phyloP scores from a whole-genome alignment of 2,329 filamentous ascomycete species.

The Dothideomycetes sp. region DNA sequence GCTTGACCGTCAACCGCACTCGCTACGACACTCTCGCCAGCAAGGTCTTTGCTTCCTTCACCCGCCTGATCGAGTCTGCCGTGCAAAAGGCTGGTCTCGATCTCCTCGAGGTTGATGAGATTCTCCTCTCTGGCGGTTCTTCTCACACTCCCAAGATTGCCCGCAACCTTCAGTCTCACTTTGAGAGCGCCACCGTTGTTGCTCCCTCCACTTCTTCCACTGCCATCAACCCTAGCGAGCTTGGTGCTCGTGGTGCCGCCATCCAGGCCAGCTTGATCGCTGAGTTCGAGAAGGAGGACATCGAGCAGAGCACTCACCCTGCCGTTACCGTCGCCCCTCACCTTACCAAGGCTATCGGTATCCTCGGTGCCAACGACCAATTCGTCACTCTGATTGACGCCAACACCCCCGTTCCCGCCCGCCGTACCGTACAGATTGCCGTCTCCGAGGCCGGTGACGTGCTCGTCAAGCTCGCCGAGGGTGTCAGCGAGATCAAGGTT shows the following conservation, averaged over 20 bases:
- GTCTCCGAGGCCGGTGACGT: slow-evolving; percentile 76
- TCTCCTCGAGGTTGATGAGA: slow-evolving; percentile 85
- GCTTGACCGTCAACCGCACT: slow-evolving; percentile 82
- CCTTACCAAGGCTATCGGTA: slow-evolving; percentile 77
- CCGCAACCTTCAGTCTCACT: slow-evolving; percentile 65
- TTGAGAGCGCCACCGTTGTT: slow-evolving; percentile 74
- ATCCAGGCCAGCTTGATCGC: slow-evolving; percentile 91
- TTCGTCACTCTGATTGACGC: slow-evolving; percentile 76
- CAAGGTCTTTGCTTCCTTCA: slow-evolving; percentile 84
- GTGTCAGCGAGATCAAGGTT: slow-evolving; percentile 82
- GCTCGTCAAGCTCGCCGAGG: slow-evolving; percentile 80
- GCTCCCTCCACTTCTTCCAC: slow-evolving; percentile 69
- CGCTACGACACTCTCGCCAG: slow-evolving; percentile 82
- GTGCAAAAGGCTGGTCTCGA: slow-evolving; percentile 90
- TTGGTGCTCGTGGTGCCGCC: slow-evolving; percentile 79
- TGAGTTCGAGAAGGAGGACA: slow-evolving; percentile 88
- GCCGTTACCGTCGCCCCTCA: slow-evolving; percentile 92
- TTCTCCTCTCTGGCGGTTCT: slow-evolving; percentile 85
- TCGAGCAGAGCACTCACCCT: slow-evolving; percentile 91
- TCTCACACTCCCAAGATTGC: slow-evolving; percentile 93
- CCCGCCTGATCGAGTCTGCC: slow-evolving; percentile 70
- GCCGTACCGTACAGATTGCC: slow-evolving; percentile 69
- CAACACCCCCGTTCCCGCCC: slow-evolving; percentile 83
- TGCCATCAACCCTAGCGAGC: slow-evolving; percentile 89
- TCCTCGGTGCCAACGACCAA: slow-evolving; percentile 57